A percentile compares a stretch with the other conserved stretches of the same genome.
Conservation (phyloP, 306 rosid genomes). For the Myrica gale region DNA sequence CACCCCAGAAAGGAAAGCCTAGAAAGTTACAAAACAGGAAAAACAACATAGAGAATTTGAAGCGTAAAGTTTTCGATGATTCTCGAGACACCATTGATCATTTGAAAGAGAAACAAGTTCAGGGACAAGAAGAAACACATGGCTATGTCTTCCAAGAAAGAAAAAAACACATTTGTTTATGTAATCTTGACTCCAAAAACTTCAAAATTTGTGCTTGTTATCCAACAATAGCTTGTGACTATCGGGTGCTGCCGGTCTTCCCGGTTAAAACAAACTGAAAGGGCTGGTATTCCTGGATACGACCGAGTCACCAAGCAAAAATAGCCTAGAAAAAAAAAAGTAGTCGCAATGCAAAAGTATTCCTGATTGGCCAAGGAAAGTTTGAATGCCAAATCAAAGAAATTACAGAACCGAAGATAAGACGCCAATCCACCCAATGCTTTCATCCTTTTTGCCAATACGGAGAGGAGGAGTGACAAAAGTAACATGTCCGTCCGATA, state of each 20-base stretch:
- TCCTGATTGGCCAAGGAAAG: background rate
- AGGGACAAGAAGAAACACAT: constrained; percentile 29
- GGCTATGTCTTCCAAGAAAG: too few relatives aligned
- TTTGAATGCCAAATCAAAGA: background rate
- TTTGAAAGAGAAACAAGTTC: constrained; percentile 13
- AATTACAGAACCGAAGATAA: background rate
- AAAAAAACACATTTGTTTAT: too few relatives aligned
- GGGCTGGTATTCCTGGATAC: background rate
- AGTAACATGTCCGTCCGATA: background rate
- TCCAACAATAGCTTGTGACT: background rate
- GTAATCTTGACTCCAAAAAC: background rate
- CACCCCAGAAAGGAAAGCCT: background rate
- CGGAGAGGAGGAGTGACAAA: background rate
- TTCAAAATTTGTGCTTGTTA: background rate
- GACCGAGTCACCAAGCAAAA: background rate
- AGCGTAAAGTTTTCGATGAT: background rate
- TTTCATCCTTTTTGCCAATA: background rate
- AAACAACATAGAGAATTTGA: background rate
- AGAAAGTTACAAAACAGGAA: constrained; percentile 1
- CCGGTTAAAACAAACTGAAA: background rate
- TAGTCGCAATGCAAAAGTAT: background rate
- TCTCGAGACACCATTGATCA: constrained; percentile 5
- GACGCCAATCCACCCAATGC: background rate
- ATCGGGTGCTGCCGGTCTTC: background rate
- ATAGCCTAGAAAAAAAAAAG: background rate